Conservation (phyloP, 2,329 filamentous ascomycete species). For the Aspergillus japonicus region DNA sequence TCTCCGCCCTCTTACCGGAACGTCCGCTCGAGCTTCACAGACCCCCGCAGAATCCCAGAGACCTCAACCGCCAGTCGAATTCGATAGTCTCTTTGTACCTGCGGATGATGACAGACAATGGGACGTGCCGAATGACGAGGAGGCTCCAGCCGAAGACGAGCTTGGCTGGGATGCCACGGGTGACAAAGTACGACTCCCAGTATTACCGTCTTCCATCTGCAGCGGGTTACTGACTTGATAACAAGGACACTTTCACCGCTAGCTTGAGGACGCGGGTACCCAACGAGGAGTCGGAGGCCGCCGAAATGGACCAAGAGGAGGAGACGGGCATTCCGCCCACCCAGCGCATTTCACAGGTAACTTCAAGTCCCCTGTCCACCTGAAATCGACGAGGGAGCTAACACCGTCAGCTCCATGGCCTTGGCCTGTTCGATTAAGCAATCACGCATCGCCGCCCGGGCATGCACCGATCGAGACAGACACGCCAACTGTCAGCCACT, state of each 20-base stretch:
- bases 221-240: neutral
- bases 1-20: slow-evolving; percentile 34
- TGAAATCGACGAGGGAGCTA: slow-evolving; percentile 14
- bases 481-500: neutral
- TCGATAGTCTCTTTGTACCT: slow-evolving; percentile 62
- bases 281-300: slow-evolving; percentile 32
- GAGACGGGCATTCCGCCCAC: slow-evolving; percentile 48
- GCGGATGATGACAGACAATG: slow-evolving; percentile 60
- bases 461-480: neutral
- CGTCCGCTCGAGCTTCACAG: slow-evolving; percentile 24
- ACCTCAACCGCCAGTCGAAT: slow-evolving; percentile 42
- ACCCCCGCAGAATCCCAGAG: slow-evolving; percentile 26
- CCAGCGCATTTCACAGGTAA: slow-evolving; percentile 50
- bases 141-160: slow-evolving; percentile 59
- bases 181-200: slow-evolving; percentile 41
- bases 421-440: slow-evolving; percentile 46
- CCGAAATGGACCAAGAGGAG: slow-evolving; percentile 25
- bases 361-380: slow-evolving; percentile 6
- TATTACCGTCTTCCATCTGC: neutral
- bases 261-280: slow-evolving; percentile 31
- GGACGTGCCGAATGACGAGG: slow-evolving; percentile 57
- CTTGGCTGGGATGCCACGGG: slow-evolving; percentile 62
- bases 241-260: slow-evolving; percentile 30
- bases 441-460: neutral
- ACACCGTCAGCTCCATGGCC: slow-evolving; percentile 34